These are phyloP conservation scores for Leccinum ponderosum DNA, from an alignment of 1,284 basidiomycete species.

Conservation along the genomic window DNA sequence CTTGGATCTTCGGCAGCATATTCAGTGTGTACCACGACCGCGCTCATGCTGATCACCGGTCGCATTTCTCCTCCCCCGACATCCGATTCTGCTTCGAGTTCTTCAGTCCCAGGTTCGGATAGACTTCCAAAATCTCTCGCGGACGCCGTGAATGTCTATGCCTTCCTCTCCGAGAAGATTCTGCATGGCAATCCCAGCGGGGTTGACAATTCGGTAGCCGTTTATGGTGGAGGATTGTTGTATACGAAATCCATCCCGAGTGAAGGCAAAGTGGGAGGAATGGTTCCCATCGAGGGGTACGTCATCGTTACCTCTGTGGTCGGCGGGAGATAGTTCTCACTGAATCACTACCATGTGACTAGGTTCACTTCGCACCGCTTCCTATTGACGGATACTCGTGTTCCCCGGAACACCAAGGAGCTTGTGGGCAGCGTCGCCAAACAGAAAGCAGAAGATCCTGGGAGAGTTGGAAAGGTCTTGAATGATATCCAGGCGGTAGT, in stretches of 20 bases:
- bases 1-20: conserved; percentile 97
- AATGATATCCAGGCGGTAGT: conserved; percentile 80
- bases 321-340: conserved; percentile 13
- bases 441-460: conserved; percentile 78
- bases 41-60: conserved; percentile 74
- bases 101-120: conserved; percentile 34
- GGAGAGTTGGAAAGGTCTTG: conserved; percentile 72
- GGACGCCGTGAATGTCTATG: conserved; percentile 88
- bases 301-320: conserved; percentile 27
- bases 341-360: conserved; percentile 16
- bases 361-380: conserved; percentile 76
- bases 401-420: conserved; percentile 92
- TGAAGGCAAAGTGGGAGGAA: conserved; percentile 73
- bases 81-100: conserved; percentile 7
- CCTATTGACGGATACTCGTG: conserved; percentile 90
- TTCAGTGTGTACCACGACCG: conserved; percentile 83
- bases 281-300: conserved; percentile 86
- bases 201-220: conserved; percentile 94
- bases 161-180: conserved; percentile 95
- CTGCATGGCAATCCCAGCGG: conserved; percentile 98
- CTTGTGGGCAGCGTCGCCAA: conserved; percentile 87
- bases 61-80: conserved; percentile 57
- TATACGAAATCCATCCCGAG: conserved; percentile 76
- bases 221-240: conserved; percentile 91
- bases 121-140: conserved; percentile 45